Evolutionary conservation across 805 yeast genomes (phyloP), one percentile per base, ranked within the genome.

Genomic region (Wickerhamomyces alni): DNA sequence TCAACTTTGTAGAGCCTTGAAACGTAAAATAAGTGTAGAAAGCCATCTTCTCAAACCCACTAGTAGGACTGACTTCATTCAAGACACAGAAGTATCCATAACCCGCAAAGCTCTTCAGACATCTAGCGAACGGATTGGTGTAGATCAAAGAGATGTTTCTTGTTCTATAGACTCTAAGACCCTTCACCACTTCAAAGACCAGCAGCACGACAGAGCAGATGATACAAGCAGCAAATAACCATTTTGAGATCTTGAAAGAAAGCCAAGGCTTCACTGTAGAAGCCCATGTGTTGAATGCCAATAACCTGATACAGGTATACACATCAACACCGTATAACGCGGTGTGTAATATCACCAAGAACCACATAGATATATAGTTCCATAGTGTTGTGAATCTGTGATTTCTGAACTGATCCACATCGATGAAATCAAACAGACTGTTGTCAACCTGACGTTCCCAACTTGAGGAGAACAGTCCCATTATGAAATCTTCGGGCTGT

Each of bases 221-320:
- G 43, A 87, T 87, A 58, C 96, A 87, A 3, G 82, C 86, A 16
- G 83, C 76, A 54, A 82, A 83, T n/a, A 83, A 62, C 91, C 91
- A 83, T 54, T 65, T 75, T 42, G 68, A 72, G 41, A 71, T 76
- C 55, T 51, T 72, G 43, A 73, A 69, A 1, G 79, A 65, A 4
- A 75, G 57, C 44, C 57, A 65, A 5, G 81, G 80, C 39, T 65
- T 59, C 38, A 73, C 70, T 33, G 67, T 60, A 5, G 77, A 68
- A 4, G 80, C 70, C 91, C 91, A 82, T 34, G 74, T 67, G 53
- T 82, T 74, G 57, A 81, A 79, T 1, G 83, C 93, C 48, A 87
- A 65, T 31, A 87, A 71, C 49, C 75, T 78, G 41, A 87, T 62
- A 58, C 91, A 77, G 0, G 95, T 86, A 63, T 85, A 87, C 18